A percentile compares a stretch with the other conserved stretches of the same genome.
Evolutionary conservation across 805 yeast species (phyloP).

Genomic region (Wickerhamomyces bovis): DNA sequence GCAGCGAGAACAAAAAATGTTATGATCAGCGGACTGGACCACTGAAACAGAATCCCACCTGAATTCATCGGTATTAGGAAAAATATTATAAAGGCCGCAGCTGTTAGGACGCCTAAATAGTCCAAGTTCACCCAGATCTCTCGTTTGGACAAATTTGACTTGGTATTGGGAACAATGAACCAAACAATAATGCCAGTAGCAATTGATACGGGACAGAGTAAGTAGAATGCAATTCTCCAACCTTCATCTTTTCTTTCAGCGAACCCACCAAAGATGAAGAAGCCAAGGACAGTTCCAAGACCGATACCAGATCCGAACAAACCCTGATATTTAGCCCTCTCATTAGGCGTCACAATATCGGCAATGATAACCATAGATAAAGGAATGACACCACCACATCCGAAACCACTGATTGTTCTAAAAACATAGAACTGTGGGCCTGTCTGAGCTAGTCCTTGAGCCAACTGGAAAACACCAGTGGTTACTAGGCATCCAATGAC

Average conservation of each 20-base stretch:
- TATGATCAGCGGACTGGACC: slow-evolving; percentile 35
- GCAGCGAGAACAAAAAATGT: slow-evolving; percentile 30
- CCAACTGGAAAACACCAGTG: slow-evolving; percentile 39
- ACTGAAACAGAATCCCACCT: slow-evolving; percentile 47
- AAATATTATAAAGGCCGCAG: slow-evolving; percentile 40
- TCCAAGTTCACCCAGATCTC: slow-evolving; percentile 44
- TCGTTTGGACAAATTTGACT: slow-evolving; percentile 24
- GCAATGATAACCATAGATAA: slow-evolving; percentile 47
- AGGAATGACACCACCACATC: slow-evolving; percentile 48
- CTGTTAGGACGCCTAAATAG: slow-evolving; percentile 40
- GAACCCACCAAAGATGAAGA: slow-evolving; percentile 35
- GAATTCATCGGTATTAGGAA: slow-evolving; percentile 47
- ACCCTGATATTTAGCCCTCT: slow-evolving; percentile 54
- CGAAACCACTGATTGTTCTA: slow-evolving; percentile 41
- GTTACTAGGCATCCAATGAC: slow-evolving; percentile 34
- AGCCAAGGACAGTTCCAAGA: slow-evolving; percentile 38
- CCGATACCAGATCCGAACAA: slow-evolving; percentile 47
- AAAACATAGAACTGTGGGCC: slow-evolving; percentile 42
- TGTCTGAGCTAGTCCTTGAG: slow-evolving; percentile 41
- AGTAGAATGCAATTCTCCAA: slow-evolving; percentile 36
- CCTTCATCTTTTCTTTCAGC: slow-evolving; percentile 19
- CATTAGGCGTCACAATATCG: slow-evolving; percentile 46
- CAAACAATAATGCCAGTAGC: slow-evolving; percentile 6
- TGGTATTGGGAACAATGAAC: slow-evolving; percentile 27
- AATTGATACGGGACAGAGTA: slow-evolving; percentile 32